phyloP scores from a whole-genome alignment of 2,329 filamentous ascomycete genomes.

The Calonectria pseudoreteaudii region DNA sequence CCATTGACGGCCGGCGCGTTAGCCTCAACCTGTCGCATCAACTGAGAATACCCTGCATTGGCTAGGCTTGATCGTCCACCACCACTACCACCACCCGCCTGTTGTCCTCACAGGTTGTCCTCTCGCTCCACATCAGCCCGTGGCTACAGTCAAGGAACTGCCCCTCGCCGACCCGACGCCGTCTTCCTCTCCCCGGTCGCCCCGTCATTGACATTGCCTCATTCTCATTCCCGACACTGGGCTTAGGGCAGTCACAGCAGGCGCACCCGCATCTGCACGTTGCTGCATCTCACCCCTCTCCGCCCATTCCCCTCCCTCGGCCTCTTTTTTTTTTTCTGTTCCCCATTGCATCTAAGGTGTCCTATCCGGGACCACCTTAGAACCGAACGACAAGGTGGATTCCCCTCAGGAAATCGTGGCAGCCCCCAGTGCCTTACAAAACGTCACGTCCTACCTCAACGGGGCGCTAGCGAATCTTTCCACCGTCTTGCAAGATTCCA shows the following conservation, averaged over 20 bases:
- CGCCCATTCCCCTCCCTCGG: conserved; percentile 34
- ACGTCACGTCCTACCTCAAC: conserved; percentile 69
- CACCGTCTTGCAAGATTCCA: conserved; percentile 59
- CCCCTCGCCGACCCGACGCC: conserved; percentile 12
- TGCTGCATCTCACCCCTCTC: conserved; percentile 22
- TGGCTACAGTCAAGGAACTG: conserved; percentile 40
- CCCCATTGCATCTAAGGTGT: conserved; percentile 47
- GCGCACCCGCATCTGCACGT: conserved; percentile 20
- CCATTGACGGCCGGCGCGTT: conserved; percentile 8
- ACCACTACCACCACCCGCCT: conserved; percentile 38
- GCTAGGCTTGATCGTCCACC: conserved; percentile 41
- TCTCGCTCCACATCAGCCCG: conserved; percentile 46
- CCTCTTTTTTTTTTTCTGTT: conserved; percentile 27
- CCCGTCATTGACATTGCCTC: conserved; percentile 33
- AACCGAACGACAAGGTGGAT: conserved; percentile 69
- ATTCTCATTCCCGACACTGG: conserved; percentile 19
- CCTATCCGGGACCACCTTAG: conserved; percentile 51
- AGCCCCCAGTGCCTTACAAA: conserved; percentile 73
- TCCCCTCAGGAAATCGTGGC: conserved; percentile 68
- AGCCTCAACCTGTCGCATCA: conserved; percentile 21
- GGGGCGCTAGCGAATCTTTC: conserved; percentile 63
- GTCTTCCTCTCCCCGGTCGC: conserved; percentile 23
- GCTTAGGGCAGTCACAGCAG: conserved; percentile 14
- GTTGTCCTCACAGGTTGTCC: conserved; percentile 32
- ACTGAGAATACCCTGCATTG: conserved; percentile 38